Percentiles rank a stretch among this genome's conserved stretches.
Conservation (phyloP, 2,329 filamentous ascomycete genomes). For the Penicillium verrucosum region DNA sequence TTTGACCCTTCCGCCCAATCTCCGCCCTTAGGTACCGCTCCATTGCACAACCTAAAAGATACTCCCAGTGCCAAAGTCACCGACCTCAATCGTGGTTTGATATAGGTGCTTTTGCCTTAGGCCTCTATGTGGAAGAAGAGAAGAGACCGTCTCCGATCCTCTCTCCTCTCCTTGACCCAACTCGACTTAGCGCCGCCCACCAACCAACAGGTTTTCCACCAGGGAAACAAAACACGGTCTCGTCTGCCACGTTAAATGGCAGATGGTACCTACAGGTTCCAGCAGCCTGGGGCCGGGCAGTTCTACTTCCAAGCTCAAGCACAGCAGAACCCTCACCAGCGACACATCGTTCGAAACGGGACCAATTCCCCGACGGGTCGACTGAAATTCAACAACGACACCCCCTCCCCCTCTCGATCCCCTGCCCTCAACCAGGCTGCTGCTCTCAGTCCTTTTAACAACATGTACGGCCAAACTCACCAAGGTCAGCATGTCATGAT, state of each 20-base stretch:
- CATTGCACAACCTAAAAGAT: constrained; percentile 8
- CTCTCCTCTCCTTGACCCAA: constrained; percentile 29
- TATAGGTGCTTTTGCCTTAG: constrained; percentile 34
- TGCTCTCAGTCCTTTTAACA: constrained; percentile 42
- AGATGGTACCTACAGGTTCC: constrained; percentile 55
- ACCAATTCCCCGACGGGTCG: constrained; percentile 46
- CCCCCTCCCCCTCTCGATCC: constrained; percentile 49
- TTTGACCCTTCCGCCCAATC: constrained; percentile 30
- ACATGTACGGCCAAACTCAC: constrained; percentile 49
- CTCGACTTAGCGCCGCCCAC: constrained; percentile 23
- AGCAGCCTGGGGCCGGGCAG: constrained; percentile 53
- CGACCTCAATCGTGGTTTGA: constrained; percentile 18
- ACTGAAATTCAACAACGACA: constrained; percentile 47
- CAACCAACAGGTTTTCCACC: constrained; percentile 26
- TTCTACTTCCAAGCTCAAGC: constrained; percentile 47
- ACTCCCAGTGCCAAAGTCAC: constrained; percentile 12
- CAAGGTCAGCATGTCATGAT: constrained; percentile 51
- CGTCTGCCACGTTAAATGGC: constrained; percentile 53
- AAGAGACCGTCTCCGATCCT: constrained; percentile 44
- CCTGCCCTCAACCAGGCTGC: constrained; percentile 44
- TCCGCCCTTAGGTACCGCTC: constrained; percentile 25
- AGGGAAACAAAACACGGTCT: constrained; percentile 40
- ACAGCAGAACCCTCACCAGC: constrained; percentile 44
- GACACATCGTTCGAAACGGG: constrained; percentile 45
- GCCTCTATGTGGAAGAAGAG: constrained; percentile 50